Conservation (phyloP, 1,284 basidiomycete species). For the Vanrija sp. region DNA sequence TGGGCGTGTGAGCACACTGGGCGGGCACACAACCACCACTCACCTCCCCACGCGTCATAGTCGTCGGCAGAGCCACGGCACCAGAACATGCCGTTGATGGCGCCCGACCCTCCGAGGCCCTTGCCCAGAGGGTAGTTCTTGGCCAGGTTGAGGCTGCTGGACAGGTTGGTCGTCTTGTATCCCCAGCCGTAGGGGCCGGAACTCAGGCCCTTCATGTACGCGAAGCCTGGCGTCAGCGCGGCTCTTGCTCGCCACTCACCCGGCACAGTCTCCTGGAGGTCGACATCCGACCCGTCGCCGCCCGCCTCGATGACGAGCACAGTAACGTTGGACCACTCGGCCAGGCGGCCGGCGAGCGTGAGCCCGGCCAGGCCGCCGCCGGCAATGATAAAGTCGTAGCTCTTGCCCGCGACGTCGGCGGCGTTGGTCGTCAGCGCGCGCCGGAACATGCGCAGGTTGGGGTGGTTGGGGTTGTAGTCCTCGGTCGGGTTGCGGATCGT, state of each 20-base stretch:
- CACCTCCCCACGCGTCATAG: conserved; percentile 50
- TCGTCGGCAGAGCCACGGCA: conserved; percentile 42
- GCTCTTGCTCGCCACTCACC: conserved; percentile 32
- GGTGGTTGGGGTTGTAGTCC: conserved; percentile 3
- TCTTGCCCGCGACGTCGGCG: conserved; percentile 21
- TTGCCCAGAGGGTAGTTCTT: conserved; percentile 60
- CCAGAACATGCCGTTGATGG: conserved; percentile 69
- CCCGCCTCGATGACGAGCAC: conserved; percentile 72
- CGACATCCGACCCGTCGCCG: conserved; percentile 57
- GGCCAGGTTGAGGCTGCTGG: conserved; percentile 19
- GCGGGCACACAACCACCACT: not conserved
- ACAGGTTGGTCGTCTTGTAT: conserved; percentile 54
- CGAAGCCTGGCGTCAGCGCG: not conserved
- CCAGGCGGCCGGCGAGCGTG: conserved; percentile 63
- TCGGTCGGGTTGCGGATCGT: too few relatives aligned
- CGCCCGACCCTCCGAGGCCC: conserved; percentile 64
- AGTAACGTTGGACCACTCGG: conserved; percentile 61
- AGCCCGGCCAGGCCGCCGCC: conserved; percentile 68
- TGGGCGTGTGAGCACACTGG: not conserved
- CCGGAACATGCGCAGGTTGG: conserved; percentile 8
- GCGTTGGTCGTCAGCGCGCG: conserved; percentile 29
- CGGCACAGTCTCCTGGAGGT: conserved; percentile 49
- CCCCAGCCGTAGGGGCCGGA: conserved; percentile 59
- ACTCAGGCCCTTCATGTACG: too few relatives aligned
- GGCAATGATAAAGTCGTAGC: conserved; percentile 46